Conservation (phyloP, 306 rosid genomes). For the Trifolium subterraneum region DNA sequence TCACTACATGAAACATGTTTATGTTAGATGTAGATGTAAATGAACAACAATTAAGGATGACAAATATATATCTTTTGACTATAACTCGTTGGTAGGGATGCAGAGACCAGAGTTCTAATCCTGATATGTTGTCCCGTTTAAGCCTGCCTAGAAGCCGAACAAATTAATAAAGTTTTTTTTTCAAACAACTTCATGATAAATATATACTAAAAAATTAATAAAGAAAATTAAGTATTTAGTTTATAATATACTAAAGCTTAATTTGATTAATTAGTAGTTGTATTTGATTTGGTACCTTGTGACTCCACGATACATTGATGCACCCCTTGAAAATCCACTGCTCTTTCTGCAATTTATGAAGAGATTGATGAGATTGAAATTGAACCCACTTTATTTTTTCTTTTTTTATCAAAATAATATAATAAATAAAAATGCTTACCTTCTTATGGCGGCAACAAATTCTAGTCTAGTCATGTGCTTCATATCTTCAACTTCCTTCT, state of each 20-base stretch:
- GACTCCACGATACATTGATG: slow-evolving; percentile 99
- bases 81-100: no score
- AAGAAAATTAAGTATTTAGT: neutral
- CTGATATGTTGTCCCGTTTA: no score
- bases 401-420: no score
- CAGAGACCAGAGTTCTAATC: no score
- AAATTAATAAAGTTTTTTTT: no score
- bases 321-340: slow-evolving; percentile 98
- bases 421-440: slow-evolving; percentile 44
- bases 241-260: neutral
- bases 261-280: slow-evolving; percentile 11
- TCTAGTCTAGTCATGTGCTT: slow-evolving; percentile 98
- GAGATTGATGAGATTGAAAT: neutral
- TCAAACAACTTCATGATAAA: neutral
- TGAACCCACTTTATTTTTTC: no score
- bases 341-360: slow-evolving; percentile 70
- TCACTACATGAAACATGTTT: no score
- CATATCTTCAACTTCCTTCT: slow-evolving; percentile 97
- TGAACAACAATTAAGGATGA: no score
- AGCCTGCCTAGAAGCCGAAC: no score
- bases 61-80: no score
- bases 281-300: slow-evolving; percentile 65
- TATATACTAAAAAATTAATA: neutral
- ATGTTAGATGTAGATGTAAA: no score
- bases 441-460: slow-evolving; percentile 97